Evolutionary conservation across 345 rosid genomes (phyloP), one percentile per base, ranked within the genome.

Genomic region (Aurinia saxatilis): DNA sequence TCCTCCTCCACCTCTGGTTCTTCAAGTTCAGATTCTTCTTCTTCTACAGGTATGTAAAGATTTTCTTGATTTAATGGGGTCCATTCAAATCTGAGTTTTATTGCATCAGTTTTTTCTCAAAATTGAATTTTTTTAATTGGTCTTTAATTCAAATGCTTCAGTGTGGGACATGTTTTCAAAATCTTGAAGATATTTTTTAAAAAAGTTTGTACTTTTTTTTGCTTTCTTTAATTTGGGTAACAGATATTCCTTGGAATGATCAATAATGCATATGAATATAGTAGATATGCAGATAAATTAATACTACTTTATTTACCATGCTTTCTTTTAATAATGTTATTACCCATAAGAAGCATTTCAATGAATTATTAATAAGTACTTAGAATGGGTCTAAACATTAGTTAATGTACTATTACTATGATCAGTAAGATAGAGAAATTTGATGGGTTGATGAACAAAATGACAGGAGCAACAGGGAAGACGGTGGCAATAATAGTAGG

Each of bases 401-500:
- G n/a, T n/a, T n/a, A n/a, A n/a, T n/a, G n/a, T n/a, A n/a, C n/a
- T n/a, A n/a, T n/a, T n/a, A n/a, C n/a, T n/a, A n/a, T n/a, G n/a
- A n/a, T n/a, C n/a, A n/a, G n/a, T n/a, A n/a, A n/a, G n/a, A n/a
- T n/a, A n/a, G n/a, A n/a, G n/a, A n/a, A n/a, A 21, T 21, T 21
- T 21, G 25, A 6, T 27, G 6, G 47, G 52, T 14, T 19, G 6
- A 50, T 58, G 41, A 48, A 67, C 7, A 31, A 83, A 78, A 37
- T 60, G 88, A 64, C 84, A 67, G 86, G 77, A 57, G 85, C 77
- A 60, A 84, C 97, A 39, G 92, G 92, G 17, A 93, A 84, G 80
- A 87, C 97, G 10, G 99, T 90, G 83, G 99, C 99, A 71, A 90
- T 93, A 66, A 87, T 93, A 75, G 60, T 93, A 51, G 99, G 99